Evolutionary conservation across 1,139 yeast genomes (phyloP), one percentile per base, ranked within the genome.

Genomic region (Yamadazyma triangularis): DNA sequence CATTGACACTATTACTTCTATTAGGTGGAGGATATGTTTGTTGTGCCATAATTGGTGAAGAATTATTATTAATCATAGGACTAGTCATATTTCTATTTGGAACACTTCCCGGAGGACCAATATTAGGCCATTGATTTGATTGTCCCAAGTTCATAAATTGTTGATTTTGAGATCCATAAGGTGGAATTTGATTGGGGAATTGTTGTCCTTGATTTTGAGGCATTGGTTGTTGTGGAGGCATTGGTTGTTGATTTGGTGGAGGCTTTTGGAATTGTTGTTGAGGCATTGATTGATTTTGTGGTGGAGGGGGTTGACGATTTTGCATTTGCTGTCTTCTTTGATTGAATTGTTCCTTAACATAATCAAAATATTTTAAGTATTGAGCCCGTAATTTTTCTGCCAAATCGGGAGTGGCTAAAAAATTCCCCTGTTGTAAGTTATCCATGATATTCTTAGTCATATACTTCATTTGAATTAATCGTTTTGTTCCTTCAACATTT

Each of bases 361-460:
- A 82, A 36, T 77, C 78, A 57, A 84, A 79, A 50, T 82, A 86
- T 48, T 80, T 76, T 36, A 79, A 82, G 40, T 84, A 79, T 47
- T 86, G 94, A 29, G 70, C 62, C 39, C 79, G 74, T 33, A 87
- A 72, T 53, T 80, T 82, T 31, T 77, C 85, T 30, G 85, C 63
- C 29, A 85, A 67, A 34, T 77, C 86, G 6, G 84, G 83, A 4
- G 74, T 70, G 8, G 91, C 79, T 53, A 81, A 64, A 55, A 73
- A 79, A 34, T 73, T 56, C 24, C 84, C 78, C 54, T 77, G 64
- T 47, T 76, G 70, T 52, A 82, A 57, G 41, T 74, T 77, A 32
- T 85, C 93, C 49, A 80, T 61, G 38, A 86, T 83, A 50, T 80
- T 82, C 47, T 78, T 80, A 26, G 86, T 77, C 82, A 86, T 81